Percentiles rank a stretch among this genome's conserved stretches.
phyloP scores from a whole-genome alignment of 1,284 basidiomycete genomes.

The Cerioporus squamosus region DNA sequence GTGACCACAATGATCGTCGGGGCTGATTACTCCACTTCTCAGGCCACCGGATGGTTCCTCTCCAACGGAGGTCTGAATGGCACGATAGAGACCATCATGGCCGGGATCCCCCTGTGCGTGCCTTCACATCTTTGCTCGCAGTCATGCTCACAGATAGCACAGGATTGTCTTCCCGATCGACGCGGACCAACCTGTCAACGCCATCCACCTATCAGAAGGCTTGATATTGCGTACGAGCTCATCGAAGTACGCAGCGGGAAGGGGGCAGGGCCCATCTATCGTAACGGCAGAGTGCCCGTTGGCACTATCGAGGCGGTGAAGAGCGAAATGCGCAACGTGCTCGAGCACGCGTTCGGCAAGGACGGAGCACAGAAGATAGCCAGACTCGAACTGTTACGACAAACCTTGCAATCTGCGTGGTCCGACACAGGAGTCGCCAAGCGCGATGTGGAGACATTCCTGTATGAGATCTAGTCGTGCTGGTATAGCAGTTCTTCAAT shows the following conservation, averaged over 20 bases:
- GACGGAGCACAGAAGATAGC: conserved; percentile 20
- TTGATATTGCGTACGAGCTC: conserved; percentile 29
- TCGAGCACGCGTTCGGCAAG: conserved; percentile 16
- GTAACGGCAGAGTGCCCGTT: conserved; percentile 13
- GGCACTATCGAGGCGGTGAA: conserved; percentile 19
- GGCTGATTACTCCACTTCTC: background rate
- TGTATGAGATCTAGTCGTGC: background rate
- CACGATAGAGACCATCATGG: conserved; percentile 9
- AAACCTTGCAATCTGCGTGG: conserved; percentile 8
- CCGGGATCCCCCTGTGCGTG: conserved; percentile 15
- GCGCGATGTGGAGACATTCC: conserved; percentile 1
- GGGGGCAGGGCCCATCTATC: conserved; percentile 18
- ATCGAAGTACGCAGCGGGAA: conserved; percentile 26
- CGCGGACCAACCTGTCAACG: conserved; percentile 28
- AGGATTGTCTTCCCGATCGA: conserved; percentile 30
- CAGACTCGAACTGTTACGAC: conserved; percentile 14
- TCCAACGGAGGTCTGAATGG: conserved; percentile 19
- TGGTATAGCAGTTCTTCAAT: too few species aligned
- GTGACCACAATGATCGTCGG: background rate
- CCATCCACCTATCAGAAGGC: conserved; percentile 19
- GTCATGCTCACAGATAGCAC: background rate
- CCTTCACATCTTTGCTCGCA: background rate
- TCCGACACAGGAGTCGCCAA: conserved; percentile 1
- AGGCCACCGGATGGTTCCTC: conserved; percentile 22
- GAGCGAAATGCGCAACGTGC: conserved; percentile 12